Conservation (phyloP, 169 alveolate genomes). For the Plasmodium inui region DNA sequence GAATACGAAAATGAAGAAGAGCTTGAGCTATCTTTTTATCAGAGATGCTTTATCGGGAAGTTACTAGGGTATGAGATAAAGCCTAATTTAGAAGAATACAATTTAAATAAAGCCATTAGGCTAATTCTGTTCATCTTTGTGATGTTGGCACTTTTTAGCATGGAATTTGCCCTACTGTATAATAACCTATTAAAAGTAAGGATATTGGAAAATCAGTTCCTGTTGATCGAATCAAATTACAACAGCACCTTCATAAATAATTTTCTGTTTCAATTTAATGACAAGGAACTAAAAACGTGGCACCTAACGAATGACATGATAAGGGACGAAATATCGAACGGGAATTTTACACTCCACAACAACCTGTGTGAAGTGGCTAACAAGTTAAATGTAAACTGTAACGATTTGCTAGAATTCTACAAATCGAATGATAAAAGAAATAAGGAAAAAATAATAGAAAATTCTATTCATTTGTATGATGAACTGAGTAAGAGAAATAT, state of each 20-base stretch:
- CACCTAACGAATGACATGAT: constrained; percentile 40
- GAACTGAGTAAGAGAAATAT: constrained; percentile 15
- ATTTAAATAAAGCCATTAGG: constrained; percentile 35
- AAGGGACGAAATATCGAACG: constrained; percentile 43
- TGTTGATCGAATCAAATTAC: constrained; percentile 44
- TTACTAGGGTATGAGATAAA: constrained; percentile 65
- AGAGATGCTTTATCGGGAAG: constrained; percentile 47
- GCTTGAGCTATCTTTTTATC: constrained; percentile 4
- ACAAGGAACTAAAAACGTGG: constrained; percentile 26
- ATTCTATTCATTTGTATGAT: constrained; percentile 18
- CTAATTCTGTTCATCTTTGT: constrained; percentile 35
- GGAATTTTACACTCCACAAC: constrained; percentile 28
- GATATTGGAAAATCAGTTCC: constrained; percentile 12
- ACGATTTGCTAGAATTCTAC: constrained; percentile 11
- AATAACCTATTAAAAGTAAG: constrained; percentile 53
- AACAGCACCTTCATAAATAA: constrained; percentile 12
- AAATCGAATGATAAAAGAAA: constrained; percentile 3
- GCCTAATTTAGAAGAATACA: constrained; percentile 52
- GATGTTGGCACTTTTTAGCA: constrained; percentile 32
- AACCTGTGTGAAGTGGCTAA: constrained; percentile 24
- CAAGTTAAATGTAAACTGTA: constrained; percentile 37
- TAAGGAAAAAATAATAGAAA: constrained; percentile 2
- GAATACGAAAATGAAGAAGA: constrained; percentile 1
- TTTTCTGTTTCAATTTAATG: constrained; percentile 52
- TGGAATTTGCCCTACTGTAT: constrained; percentile 61